These are phyloP conservation scores for Dactylellina sp. DNA, from an alignment of 2,329 filamentous ascomycete species.

Conservation along the genomic window DNA sequence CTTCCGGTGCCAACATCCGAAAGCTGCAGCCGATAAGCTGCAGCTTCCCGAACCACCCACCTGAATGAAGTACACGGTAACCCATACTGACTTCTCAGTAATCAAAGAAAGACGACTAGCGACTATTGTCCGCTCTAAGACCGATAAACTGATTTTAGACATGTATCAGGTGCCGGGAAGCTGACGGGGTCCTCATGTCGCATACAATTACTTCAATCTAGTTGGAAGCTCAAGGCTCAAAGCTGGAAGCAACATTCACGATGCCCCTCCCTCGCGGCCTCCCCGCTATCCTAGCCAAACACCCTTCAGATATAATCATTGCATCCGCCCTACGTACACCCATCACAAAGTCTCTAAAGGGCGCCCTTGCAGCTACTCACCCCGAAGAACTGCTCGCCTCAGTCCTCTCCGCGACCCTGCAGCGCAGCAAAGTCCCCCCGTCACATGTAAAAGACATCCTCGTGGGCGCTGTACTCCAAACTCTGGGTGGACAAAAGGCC, in stretches of 20 bases:
- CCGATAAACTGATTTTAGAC: not conserved
- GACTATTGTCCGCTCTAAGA: constrained; percentile 31
- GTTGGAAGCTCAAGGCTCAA: too few relatives aligned
- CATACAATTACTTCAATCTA: not conserved
- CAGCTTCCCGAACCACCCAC: constrained; percentile 49
- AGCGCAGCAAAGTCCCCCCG: constrained; percentile 77
- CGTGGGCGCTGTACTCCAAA: constrained; percentile 88
- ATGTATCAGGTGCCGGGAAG: too few relatives aligned
- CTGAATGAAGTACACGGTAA: constrained; percentile 1
- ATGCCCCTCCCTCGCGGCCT: constrained; percentile 68
- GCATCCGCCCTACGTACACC: constrained; percentile 91
- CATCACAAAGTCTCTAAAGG: constrained; percentile 84
- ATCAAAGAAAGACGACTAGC: constrained; percentile 27
- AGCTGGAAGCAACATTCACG: not conserved
- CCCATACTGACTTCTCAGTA: constrained; percentile 12
- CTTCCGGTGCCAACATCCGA: constrained; percentile 46
- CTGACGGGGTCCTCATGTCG: not conserved
- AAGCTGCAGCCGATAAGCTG: constrained; percentile 45
- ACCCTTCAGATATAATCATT: constrained; percentile 84
- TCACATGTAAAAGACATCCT: constrained; percentile 80
- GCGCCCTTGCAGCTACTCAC: constrained; percentile 85
- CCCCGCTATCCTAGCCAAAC: constrained; percentile 80
- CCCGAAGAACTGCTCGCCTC: constrained; percentile 85
- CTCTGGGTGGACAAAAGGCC: constrained; percentile 90
- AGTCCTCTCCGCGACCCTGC: constrained; percentile 75